Evolutionary conservation across 2,329 filamentous ascomycete species (phyloP).

Genomic region (Claviceps humidiphila): DNA sequence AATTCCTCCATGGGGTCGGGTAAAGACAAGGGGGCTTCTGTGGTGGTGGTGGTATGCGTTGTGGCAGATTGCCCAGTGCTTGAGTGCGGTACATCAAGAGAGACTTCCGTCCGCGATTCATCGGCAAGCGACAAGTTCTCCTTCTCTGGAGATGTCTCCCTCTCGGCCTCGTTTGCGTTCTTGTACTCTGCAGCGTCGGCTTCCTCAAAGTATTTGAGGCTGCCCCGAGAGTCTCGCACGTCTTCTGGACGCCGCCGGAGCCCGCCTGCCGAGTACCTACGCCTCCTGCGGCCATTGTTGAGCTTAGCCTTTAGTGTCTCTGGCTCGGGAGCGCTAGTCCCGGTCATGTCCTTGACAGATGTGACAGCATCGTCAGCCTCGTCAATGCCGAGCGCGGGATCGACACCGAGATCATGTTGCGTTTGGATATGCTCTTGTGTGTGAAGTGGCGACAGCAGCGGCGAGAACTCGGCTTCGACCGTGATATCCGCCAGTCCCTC

Average conservation of each 20-base stretch:
- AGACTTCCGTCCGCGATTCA: neutral
- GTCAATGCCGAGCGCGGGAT: slow-evolving; percentile 13
- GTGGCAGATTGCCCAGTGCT: neutral
- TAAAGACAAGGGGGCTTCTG: slow-evolving; percentile 19
- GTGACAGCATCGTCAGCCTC: slow-evolving; percentile 23
- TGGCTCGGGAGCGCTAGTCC: slow-evolving; percentile 51
- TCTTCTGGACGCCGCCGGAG: slow-evolving; percentile 61
- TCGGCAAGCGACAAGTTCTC: neutral
- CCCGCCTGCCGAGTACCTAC: slow-evolving; percentile 79
- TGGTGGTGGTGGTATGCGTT: slow-evolving; percentile 13
- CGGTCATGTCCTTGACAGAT: slow-evolving; percentile 41
- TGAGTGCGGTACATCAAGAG: neutral
- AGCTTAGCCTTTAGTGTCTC: slow-evolving; percentile 36
- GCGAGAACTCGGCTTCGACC: neutral
- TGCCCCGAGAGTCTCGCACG: slow-evolving; percentile 56
- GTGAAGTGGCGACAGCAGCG: neutral
- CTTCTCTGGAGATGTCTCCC: neutral
- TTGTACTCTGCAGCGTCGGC: slow-evolving; percentile 74
- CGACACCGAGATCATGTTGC: slow-evolving; percentile 20
- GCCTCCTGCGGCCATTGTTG: slow-evolving; percentile 35
- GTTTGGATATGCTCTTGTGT: slow-evolving; percentile 1
- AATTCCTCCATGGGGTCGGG: slow-evolving; percentile 24
- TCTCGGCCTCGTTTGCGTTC: slow-evolving; percentile 8
- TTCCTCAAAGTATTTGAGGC: slow-evolving; percentile 82
- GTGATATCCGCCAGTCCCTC: neutral